Evolutionary conservation across 345 rosid genomes (phyloP).

Genomic region (Salix viminalis): DNA sequence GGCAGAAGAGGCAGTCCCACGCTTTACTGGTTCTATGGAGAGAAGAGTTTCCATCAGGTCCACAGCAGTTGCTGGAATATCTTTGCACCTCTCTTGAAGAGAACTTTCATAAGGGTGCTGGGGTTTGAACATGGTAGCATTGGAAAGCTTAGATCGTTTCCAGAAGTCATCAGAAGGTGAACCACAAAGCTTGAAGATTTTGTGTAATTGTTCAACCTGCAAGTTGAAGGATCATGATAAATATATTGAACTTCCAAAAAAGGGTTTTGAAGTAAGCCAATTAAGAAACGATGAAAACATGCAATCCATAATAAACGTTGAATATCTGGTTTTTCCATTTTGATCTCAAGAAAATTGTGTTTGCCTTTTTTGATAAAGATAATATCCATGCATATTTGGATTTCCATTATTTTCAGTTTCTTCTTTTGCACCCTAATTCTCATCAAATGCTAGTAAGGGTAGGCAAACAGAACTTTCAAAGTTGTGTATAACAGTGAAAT

Average conservation of each 20-base stretch:
- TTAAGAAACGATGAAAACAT: not conserved
- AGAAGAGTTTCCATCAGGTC: constrained; percentile 57
- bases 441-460: too few species aligned
- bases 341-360: too few species aligned
- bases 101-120: constrained; percentile 54
- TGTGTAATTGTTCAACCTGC: constrained; percentile 79
- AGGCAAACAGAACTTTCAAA: too few species aligned
- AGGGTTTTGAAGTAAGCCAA: not conserved
- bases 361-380: too few species aligned
- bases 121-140: constrained; percentile 57
- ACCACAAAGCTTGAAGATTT: constrained; percentile 70
- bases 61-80: constrained; percentile 40
- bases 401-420: too few species aligned
- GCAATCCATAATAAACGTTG: not conserved
- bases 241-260: not conserved
- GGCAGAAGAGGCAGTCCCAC: constrained; percentile 72
- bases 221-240: not conserved
- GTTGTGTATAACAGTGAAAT: too few species aligned
- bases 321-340: too few species aligned
- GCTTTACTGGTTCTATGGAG: constrained; percentile 56
- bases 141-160: constrained; percentile 55
- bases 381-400: too few species aligned
- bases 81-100: constrained; percentile 53
- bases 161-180: constrained; percentile 70
- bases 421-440: too few species aligned